Percentiles rank a stretch among this genome's conserved stretches.
Conservation (phyloP, 2,329 filamentous ascomycete genomes). For the Lojkania enalia region DNA sequence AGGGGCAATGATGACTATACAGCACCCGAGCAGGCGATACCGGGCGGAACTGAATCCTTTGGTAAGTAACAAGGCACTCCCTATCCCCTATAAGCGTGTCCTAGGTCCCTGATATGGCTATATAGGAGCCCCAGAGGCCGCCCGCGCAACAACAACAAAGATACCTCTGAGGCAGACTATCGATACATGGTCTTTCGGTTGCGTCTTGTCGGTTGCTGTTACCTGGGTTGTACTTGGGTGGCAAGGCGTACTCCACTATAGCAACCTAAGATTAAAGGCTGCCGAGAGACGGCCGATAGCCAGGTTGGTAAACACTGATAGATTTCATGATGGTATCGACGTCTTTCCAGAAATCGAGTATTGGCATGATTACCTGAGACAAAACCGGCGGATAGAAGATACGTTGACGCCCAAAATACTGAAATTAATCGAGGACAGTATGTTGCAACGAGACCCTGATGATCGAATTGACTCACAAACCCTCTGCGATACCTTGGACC, state of each 20-base stretch:
- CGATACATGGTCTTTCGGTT: slow-evolving; percentile 47
- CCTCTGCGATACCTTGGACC: neutral
- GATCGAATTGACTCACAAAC: neutral
- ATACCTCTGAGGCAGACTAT: slow-evolving; percentile 33
- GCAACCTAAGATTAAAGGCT: slow-evolving; percentile 8
- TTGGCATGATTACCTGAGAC: neutral
- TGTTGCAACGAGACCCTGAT: neutral
- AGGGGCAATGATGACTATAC: slow-evolving; percentile 2
- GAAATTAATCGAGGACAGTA: neutral
- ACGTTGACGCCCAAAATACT: neutral
- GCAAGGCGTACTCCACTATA: slow-evolving; percentile 35
- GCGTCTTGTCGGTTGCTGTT: slow-evolving; percentile 46
- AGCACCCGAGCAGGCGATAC: slow-evolving; percentile 9
- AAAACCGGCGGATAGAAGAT: neutral
- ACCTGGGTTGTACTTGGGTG: slow-evolving; percentile 44
- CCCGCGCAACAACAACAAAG: slow-evolving; percentile 11
- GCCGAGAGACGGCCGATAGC: neutral
- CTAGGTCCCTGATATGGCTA: neutral
- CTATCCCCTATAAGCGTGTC: neutral
- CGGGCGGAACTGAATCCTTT: slow-evolving; percentile 43
- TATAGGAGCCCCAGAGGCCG: slow-evolving; percentile 17
- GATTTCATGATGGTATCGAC: neutral
- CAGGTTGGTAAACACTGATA: neutral
- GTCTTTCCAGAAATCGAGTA: neutral
- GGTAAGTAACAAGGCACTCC: slow-evolving; percentile 29